Percentiles rank a stretch among this genome's conserved stretches.
These are phyloP conservation scores for Arthrinium puccinioides DNA, from an alignment of 2,329 filamentous ascomycete species.

Conservation along the genomic window DNA sequence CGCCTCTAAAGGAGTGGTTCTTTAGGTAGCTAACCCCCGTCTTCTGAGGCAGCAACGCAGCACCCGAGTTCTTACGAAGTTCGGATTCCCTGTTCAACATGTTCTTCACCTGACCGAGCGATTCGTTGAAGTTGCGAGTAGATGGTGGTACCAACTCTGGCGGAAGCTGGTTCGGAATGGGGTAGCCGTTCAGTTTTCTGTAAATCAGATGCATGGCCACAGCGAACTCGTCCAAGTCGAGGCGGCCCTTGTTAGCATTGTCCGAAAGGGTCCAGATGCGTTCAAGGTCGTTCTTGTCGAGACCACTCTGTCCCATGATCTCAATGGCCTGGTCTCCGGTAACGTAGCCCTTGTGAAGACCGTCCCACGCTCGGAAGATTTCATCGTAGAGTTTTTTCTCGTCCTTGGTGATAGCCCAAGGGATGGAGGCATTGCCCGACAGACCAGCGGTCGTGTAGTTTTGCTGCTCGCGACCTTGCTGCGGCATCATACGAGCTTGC, in stretches of 20 bases:
- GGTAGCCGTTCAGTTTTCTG: conserved; percentile 91
- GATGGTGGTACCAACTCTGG: conserved; percentile 92
- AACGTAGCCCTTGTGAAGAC: conserved; percentile 86
- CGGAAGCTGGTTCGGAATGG: conserved; percentile 78
- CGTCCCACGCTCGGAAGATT: conserved; percentile 95
- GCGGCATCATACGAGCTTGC: conserved; percentile 94
- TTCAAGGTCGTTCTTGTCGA: conserved; percentile 86
- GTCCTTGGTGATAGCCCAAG: conserved; percentile 97
- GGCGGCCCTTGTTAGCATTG: conserved; percentile 84
- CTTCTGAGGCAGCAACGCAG: conserved; percentile 85
- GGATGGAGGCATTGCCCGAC: conserved; percentile 89
- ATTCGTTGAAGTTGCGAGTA: conserved; percentile 85
- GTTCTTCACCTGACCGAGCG: conserved; percentile 87
- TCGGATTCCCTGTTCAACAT: conserved; percentile 87
- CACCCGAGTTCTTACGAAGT: conserved; percentile 79
- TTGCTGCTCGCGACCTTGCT: conserved; percentile 79
- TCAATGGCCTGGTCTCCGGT: conserved; percentile 90
- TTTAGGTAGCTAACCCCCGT: conserved; percentile 99
- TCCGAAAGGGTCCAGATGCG: conserved; percentile 92
- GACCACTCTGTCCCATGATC: conserved; percentile 91
- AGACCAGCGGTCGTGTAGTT: conserved; percentile 79
- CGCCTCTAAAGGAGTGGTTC: conserved; percentile 79
- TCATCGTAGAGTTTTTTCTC: conserved; percentile 96
- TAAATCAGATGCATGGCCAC: conserved; percentile 99
- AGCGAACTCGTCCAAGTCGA: conserved; percentile 95